A percentile compares a stretch with the other conserved stretches of the same genome.
Evolutionary conservation across 805 yeast species (phyloP).

Genomic region (Sungouiozyma ichnusensis): DNA sequence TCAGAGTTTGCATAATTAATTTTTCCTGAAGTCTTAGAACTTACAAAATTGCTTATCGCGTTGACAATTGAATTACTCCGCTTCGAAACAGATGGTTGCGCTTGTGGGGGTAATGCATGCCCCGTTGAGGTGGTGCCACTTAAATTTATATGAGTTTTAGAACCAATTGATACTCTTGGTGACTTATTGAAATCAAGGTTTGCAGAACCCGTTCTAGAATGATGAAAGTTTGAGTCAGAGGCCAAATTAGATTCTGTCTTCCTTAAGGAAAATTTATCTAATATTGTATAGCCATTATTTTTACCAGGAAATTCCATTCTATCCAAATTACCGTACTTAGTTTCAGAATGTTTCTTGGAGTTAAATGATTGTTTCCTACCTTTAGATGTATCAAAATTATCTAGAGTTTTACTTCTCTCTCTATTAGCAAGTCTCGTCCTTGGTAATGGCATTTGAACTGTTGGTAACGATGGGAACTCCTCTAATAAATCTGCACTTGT

Average conservation of each 20-base stretch:
- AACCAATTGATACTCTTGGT: constrained; percentile 4
- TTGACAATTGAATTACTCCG: constrained; percentile 31
- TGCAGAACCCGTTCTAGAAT: constrained; percentile 1
- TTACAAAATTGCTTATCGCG: constrained; percentile 30
- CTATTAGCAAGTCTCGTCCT: constrained; percentile 7
- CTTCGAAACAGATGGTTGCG: constrained; percentile 14
- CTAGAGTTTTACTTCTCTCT: constrained; percentile 27
- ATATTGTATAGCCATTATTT: background rate
- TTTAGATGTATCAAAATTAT: constrained; percentile 15
- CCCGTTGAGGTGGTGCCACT: background rate
- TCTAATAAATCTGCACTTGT: background rate
- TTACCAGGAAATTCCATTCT: background rate
- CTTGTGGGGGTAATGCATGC: background rate
- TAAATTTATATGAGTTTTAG: background rate
- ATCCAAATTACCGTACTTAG: background rate
- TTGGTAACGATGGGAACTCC: background rate
- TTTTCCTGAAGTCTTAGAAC: constrained; percentile 21
- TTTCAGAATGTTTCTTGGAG: background rate
- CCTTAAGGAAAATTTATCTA: background rate
- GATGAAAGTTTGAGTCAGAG: background rate
- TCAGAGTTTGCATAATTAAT: background rate
- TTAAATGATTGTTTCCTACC: background rate
- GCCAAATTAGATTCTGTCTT: constrained; percentile 1
- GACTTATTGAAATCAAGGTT: constrained; percentile 1
- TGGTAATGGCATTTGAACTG: background rate